Evolutionary conservation across 352 stramenopile species (phyloP).

Genomic region (Pythium coloratum): DNA sequence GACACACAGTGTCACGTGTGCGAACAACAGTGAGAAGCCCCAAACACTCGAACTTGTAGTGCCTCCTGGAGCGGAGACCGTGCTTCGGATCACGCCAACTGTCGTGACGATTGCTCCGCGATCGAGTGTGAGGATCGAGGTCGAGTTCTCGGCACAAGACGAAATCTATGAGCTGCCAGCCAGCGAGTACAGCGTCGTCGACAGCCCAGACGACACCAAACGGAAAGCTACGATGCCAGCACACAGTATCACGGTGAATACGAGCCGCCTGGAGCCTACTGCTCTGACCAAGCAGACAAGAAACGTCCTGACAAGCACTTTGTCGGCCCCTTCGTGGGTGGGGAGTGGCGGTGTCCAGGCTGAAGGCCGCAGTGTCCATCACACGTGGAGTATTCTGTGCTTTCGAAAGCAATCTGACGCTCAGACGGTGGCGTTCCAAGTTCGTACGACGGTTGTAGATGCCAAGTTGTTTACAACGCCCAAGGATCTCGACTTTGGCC

Average conservation of each 20-base stretch:
- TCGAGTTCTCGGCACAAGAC: slow-evolving; percentile 69
- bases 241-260: slow-evolving; percentile 13
- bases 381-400: slow-evolving; percentile 74
- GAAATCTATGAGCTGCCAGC: slow-evolving; percentile 40
- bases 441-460: slow-evolving; percentile 66
- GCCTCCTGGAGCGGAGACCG: slow-evolving; percentile 31
- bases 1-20: slow-evolving; percentile 40
- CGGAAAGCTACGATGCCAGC: slow-evolving; percentile 2
- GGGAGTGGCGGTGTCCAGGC: slow-evolving; percentile 19
- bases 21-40: slow-evolving; percentile 38
- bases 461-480: slow-evolving; percentile 47
- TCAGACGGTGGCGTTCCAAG: slow-evolving; percentile 41
- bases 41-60: slow-evolving; percentile 48
- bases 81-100: slow-evolving; percentile 63
- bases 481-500: slow-evolving; percentile 70
- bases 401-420: slow-evolving; percentile 39
- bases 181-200: slow-evolving; percentile 7
- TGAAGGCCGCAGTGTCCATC: slow-evolving; percentile 73
- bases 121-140: slow-evolving; percentile 64
- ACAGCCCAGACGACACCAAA: background rate
- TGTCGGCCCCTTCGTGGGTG: slow-evolving; percentile 21
- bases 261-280: background rate
- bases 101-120: slow-evolving; percentile 52
- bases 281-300: background rate
- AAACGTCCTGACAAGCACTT: background rate